Base-by-base conservation (phyloP, 1,284 basidiomycete species). In the Heimioporus retisporus region DNA sequence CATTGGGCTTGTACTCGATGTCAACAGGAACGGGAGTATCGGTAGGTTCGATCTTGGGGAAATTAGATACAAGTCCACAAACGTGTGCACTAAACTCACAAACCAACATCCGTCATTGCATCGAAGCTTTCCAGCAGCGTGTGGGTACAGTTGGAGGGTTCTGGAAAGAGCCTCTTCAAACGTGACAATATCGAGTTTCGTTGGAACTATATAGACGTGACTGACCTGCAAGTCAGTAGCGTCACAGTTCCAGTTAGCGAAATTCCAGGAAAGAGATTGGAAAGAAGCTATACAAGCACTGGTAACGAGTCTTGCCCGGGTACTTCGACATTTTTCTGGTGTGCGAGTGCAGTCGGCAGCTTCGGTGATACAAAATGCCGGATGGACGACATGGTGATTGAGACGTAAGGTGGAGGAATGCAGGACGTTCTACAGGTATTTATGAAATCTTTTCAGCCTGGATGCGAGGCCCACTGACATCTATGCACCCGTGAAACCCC, bases 151-250 rank as follows among this genome's bases (percentile, higher is more conserved):
- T 42, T 68, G 70, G 19, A 79, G 59, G 14, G 65, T 61, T 42
- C 62, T 65, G 42, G 70, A 69, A n/a, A 81, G 65, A 6, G 80
- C 77, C 6, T 66, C 62, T 6, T 64, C 59, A 44, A 81, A 80
- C 19, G 23, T 61, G 16, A 62, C 46, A 0, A 74, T 6, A 54
- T 78, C 69, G 5, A 81, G 55, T 23, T 61, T 63, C n/a, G 57
- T 59, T 8, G 77, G 72, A 14, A 81, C 55, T 50, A 76, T 65
- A 51, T 79, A 73, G 11, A 81, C 73, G 51, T 76, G 77, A 53
- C 77, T 68, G 50, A 80, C 73, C 61, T 62, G 48, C 56, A 53
- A 23, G 14, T 44, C 7, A 10, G 13, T 6, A 51, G 71, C 56
- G 65, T 13, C 40, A 58, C 18, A 18, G 14, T 25, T 28, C 28